Conservation (phyloP, 1,284 basidiomycete species). For the Melanopsichium pennsylvanicum region DNA sequence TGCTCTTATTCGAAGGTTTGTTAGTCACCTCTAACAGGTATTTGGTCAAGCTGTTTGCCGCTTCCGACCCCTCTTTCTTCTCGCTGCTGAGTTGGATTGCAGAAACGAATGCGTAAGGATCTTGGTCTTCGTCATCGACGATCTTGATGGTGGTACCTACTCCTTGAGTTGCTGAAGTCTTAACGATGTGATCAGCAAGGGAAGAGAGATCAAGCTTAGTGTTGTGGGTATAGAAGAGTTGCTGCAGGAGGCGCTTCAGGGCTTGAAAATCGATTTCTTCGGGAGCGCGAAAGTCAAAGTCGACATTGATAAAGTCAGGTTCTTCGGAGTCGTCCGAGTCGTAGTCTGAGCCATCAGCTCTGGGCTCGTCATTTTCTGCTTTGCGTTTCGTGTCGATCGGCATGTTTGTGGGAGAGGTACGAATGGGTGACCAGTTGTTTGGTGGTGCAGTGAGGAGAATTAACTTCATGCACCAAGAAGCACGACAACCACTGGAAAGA, state of each 20-base stretch:
- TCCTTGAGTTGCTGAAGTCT: constrained; percentile 32
- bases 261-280: constrained; percentile 59
- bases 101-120: constrained; percentile 63
- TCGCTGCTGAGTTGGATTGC: constrained; percentile 36
- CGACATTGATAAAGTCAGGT: constrained; percentile 62
- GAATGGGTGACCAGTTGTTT: not conserved
- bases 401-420: constrained; percentile 20
- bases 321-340: constrained; percentile 41
- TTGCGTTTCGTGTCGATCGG: constrained; percentile 42
- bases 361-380: constrained; percentile 38
- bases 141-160: constrained; percentile 63
- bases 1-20: constrained; percentile 32
- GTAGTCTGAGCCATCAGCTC: constrained; percentile 39
- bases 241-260: constrained; percentile 59
- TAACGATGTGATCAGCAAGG: constrained; percentile 49
- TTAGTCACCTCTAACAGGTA: constrained; percentile 42
- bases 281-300: constrained; percentile 61
- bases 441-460: not conserved
- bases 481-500: too few relatives aligned
- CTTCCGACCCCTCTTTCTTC: constrained; percentile 13
- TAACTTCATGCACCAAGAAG: not conserved
- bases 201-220: constrained; percentile 50
- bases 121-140: constrained; percentile 57
- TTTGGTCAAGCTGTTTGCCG: constrained; percentile 27
- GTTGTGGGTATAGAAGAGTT: constrained; percentile 64